Evolutionary conservation across 805 yeast genomes (phyloP).

Genomic region (Lipomyces lipofer): DNA sequence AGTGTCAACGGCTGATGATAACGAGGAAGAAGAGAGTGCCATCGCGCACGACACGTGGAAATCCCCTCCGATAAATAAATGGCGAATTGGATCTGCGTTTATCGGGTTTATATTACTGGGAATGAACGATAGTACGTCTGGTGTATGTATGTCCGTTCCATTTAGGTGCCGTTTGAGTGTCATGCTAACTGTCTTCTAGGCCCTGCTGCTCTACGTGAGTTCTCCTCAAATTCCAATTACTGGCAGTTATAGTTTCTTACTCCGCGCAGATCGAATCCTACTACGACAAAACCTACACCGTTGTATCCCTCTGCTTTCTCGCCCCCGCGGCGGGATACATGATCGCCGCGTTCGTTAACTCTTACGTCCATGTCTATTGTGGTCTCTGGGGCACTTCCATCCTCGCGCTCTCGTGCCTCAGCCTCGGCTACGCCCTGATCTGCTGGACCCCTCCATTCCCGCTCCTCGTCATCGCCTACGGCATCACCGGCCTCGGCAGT

Average conservation of each 20-base stretch:
- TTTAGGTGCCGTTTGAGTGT: neutral
- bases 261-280: slow-evolving; percentile 48
- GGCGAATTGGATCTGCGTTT: slow-evolving; percentile 12
- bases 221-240: no score
- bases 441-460: slow-evolving; percentile 53
- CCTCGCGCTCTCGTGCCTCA: slow-evolving; percentile 43
- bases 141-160: slow-evolving; percentile 39
- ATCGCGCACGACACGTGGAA: slow-evolving; percentile 15
- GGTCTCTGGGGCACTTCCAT: slow-evolving; percentile 46
- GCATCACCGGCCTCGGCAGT: slow-evolving; percentile 57
- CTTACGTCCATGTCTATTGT: slow-evolving; percentile 44
- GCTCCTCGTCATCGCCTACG: slow-evolving; percentile 52
- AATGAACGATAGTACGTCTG: slow-evolving; percentile 55
- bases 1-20: no score
- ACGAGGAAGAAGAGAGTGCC: slow-evolving; percentile 4
- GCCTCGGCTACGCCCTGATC: slow-evolving; percentile 48
- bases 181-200: neutral
- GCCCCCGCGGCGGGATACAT: slow-evolving; percentile 58
- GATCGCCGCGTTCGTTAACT: slow-evolving; percentile 51
- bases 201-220: slow-evolving; percentile 8
- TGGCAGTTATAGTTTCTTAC: neutral
- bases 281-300: slow-evolving; percentile 51
- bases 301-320: slow-evolving; percentile 59
- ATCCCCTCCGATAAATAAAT: slow-evolving; percentile 13
- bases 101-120: slow-evolving; percentile 29